Base-by-base conservation (phyloP, 2,329 filamentous ascomycete species). In the Alternaria arbusti region DNA sequence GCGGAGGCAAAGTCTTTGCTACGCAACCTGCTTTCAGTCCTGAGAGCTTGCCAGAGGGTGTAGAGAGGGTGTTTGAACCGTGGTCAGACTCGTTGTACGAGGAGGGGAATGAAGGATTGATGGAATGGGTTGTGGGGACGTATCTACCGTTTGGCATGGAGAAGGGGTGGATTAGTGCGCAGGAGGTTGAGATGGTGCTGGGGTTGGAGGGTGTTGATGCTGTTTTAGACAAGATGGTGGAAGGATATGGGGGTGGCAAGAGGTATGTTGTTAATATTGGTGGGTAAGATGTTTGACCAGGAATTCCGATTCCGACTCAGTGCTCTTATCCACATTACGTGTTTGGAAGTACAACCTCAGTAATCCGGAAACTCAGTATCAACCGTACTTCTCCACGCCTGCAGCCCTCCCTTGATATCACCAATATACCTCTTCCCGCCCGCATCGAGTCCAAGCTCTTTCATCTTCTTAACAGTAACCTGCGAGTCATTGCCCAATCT, bases 401-500 rank as follows among this genome's bases (percentile, higher is more conserved):
- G 84, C 73, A 95, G 85, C 0, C 92, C 92, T 0, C 91, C 92
- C 56, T 83, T 83, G 25, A 96, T 88, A 75, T 96, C 92, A 11
- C 88, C 87, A 47, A 95, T 87, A 68, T 86, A 88, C 11, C 88
- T 84, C 49, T 82, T 79, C 0, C 87, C 86, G 2, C 80, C 78
- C n/a, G 74, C 73, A 30, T 84, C 86, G 3, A 89, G 68, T 0
- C 87, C 87, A 47, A 88, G 73, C 13, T 90, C 86, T 71, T 90
- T 90, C 60, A 95, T 81, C 70, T 87, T 89, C 69, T 83, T 86
- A 0, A 89, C 86, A 1, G 89, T 89, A 20, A 93, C 70, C 74
- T 95, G 92, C 11, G 91, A 94, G 76, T 96, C 92, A 66, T 94
- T 92, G 0, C 92, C 92, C 1, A 91, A 83, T 28, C 91, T 85